Evolutionary conservation across 345 rosid species (phyloP), one percentile per base, ranked within the genome.

Genomic region (Mallotus nudiflorus): DNA sequence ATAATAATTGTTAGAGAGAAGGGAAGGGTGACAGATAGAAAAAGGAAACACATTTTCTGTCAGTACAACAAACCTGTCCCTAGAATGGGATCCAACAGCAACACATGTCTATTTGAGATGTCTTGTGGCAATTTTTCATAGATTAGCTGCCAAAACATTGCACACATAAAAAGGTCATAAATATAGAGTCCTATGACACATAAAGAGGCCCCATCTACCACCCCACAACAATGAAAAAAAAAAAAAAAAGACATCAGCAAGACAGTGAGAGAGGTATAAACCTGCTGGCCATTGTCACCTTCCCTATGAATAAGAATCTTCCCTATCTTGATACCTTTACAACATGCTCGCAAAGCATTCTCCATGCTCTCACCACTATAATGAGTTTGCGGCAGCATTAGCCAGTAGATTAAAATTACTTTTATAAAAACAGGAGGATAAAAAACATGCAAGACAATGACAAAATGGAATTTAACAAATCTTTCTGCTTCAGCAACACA

Each of bases 301-400:
- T 92, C 99, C 70, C 99, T 85, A 69, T 95, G 99, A 77, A 95
- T 95, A 44, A 95, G 89, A 66, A 95, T 92, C 82, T 92, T 95
- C 75, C 97, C 99, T 15, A 95, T 88, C 79, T 95, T 95, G 84
- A 95, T 92, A 60, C 97, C 97, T 82, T 95, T 95, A 81, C 98
- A 95, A 73, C 99, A 95, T 35, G 99, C 99, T 62, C 99, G 88
- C 77, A 92, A 77, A 56, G 99, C 99, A 75, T 95, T 95, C 79
- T 95, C 97, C 99, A 95, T 95, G 74, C 99, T 95, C 87, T 95
- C 99, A 25, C 99, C 99, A 69, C 97, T 95, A 81, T 68, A 42
- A 71, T 71, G 37, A 58, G 51, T 77, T 54, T 46, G 54, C 56
- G 25, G 46, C 44, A 42, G 22, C 37, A 73, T 71, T 48, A 69